phyloP scores from a whole-genome alignment of 2,329 filamentous ascomycete species.

The Hortaea sp. region DNA sequence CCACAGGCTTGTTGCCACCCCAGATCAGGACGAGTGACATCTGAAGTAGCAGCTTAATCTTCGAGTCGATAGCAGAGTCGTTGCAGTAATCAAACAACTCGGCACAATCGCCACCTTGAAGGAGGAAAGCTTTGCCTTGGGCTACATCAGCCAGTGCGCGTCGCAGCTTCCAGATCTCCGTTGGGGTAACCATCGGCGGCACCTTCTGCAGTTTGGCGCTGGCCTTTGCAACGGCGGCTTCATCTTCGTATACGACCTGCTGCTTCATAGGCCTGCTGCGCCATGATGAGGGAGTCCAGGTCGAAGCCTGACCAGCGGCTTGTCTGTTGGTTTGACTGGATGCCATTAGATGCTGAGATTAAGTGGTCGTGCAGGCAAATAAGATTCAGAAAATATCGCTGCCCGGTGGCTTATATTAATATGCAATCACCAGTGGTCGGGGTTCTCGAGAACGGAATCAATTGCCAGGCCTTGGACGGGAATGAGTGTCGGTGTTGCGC shows the following conservation, averaged over 20 bases:
- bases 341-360: neutral
- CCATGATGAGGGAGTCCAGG: constrained; percentile 62
- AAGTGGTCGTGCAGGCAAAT: too few relatives aligned
- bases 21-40: constrained; percentile 96
- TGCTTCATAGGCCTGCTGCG: constrained; percentile 71
- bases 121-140: constrained; percentile 78
- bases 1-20: constrained; percentile 71
- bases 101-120: constrained; percentile 94
- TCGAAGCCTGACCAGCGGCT: neutral
- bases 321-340: neutral
- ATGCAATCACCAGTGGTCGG: too few relatives aligned
- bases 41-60: constrained; percentile 91
- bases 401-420: too few relatives aligned
- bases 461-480: too few relatives aligned
- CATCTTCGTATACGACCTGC: constrained; percentile 58
- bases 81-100: constrained; percentile 97
- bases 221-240: constrained; percentile 48
- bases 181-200: constrained; percentile 69
- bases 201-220: constrained; percentile 56
- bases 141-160: constrained; percentile 75
- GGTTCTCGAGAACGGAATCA: too few relatives aligned
- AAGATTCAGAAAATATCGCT: too few relatives aligned
- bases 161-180: constrained; percentile 72
- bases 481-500: too few relatives aligned
- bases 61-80: constrained; percentile 79